Conservation (phyloP, 805 yeast genomes). For the Pichia insulana region DNA sequence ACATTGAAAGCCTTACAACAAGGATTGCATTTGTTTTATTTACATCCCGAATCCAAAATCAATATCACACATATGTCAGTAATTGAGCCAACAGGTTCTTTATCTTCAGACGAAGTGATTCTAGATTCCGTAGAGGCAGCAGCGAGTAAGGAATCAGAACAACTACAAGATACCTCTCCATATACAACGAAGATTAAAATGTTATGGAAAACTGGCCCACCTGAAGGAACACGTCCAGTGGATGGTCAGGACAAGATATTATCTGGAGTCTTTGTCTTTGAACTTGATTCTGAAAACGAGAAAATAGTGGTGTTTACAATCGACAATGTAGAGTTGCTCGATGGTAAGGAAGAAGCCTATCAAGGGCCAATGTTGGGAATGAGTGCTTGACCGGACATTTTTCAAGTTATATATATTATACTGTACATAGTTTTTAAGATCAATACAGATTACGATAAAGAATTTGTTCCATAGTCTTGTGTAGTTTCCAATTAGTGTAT, state of each 20-base stretch:
- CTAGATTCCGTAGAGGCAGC: constrained; percentile 20
- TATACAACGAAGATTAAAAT: constrained; percentile 42
- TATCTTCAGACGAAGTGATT: constrained; percentile 21
- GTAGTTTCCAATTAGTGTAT: neutral
- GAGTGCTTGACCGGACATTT: constrained; percentile 4
- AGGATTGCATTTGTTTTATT: constrained; percentile 44
- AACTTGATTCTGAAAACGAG: constrained; percentile 47
- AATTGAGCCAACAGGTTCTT: constrained; percentile 23
- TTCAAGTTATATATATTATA: neutral
- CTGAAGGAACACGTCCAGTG: constrained; percentile 16
- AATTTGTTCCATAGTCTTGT: neutral
- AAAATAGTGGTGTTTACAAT: constrained; percentile 53
- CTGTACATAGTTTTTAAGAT: neutral
- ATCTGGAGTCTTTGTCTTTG: constrained; percentile 57
- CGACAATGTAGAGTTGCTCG: constrained; percentile 56
- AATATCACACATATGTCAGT: constrained; percentile 39
- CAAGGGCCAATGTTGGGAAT: constrained; percentile 8
- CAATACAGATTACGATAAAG: neutral
- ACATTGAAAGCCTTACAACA: constrained; percentile 49
- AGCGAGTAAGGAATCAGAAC: constrained; percentile 9
- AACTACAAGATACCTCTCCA: constrained; percentile 22
- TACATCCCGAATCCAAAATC: constrained; percentile 42
- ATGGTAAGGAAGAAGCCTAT: constrained; percentile 26
- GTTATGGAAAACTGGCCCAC: constrained; percentile 50
- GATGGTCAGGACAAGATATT: constrained; percentile 28